A percentile compares a stretch with the other conserved stretches of the same genome.
Evolutionary conservation across 805 yeast genomes (phyloP).

Genomic region (Yarrowia porcina): DNA sequence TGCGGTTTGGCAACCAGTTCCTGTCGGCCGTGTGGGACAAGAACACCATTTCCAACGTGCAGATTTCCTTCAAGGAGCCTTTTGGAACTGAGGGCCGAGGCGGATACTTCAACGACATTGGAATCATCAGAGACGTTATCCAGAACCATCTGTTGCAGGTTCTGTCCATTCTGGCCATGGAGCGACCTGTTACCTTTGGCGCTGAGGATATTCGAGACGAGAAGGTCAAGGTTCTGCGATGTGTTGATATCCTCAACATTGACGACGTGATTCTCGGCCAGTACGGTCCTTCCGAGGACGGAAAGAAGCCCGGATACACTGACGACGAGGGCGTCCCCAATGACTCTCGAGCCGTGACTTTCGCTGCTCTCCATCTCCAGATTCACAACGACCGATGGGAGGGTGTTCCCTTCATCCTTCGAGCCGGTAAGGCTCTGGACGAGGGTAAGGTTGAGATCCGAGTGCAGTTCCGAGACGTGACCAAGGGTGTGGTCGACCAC

Average conservation of each 20-base stretch:
- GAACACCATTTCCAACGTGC: conserved; percentile 72
- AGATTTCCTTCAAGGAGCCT: conserved; percentile 93
- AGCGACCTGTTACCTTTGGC: conserved; percentile 84
- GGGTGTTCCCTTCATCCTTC: conserved; percentile 91
- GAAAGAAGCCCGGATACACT: conserved; percentile 80
- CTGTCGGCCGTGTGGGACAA: conserved; percentile 87
- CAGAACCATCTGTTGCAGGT: conserved; percentile 96
- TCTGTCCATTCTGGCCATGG: conserved; percentile 88
- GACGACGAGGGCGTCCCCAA: conserved; percentile 88
- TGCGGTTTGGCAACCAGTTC: conserved; percentile 88
- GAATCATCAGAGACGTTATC: conserved; percentile 96
- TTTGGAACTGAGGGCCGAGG: conserved; percentile 99
- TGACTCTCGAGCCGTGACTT: conserved; percentile 85
- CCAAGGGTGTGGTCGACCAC: conserved; percentile 73
- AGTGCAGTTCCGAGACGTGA: conserved; percentile 84
- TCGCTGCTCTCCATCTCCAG: conserved; percentile 75
- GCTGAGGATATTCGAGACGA: conserved; percentile 95
- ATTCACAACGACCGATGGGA: conserved; percentile 96
- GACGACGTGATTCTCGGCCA: conserved; percentile 81
- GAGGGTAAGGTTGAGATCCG: conserved; percentile 93
- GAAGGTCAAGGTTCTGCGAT: conserved; percentile 87
- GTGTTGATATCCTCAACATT: conserved; percentile 63
- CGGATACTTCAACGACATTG: conserved; percentile 92
- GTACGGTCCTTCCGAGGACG: conserved; percentile 79
- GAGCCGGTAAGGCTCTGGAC: conserved; percentile 98